Evolutionary conservation across 768 basidiomycete species (phyloP), one percentile per base, ranked within the genome.

Genomic region (Imleria badia): DNA sequence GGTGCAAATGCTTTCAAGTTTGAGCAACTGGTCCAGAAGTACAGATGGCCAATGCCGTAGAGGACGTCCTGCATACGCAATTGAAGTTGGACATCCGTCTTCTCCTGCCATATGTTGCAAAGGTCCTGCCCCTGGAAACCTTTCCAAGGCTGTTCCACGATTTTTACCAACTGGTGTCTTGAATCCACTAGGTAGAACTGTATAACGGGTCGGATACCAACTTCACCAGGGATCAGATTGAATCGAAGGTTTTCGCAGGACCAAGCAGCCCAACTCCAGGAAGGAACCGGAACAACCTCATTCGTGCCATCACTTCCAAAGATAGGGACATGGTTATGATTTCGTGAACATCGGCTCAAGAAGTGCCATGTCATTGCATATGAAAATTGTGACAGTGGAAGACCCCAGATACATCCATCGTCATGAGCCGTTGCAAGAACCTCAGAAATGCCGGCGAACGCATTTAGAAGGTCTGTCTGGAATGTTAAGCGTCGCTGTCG

Each of bases 381-480:
- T 6, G 61, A 58, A 58, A 62, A 62, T 4, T 35, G 29, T 1
- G 56, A 58, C 30, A 33, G 60, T 7, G 61, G 47, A 33, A 46
- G 60, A 9, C 60, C 60, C 60, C 60, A 62, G 33, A 52, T 6
- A 14, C 58, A 62, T 0, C 17, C 30, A 11, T 62, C 60, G 15
- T 48, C 30, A 20, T 62, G 61, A 20, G 52, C 3, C 11, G 35
- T 23, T 31, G 26, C 43, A 13, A 61, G 46, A 22, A 58, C 49
- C 13, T 59, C 47, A 9, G 61, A 46, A 7, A 62, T 23, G 4
- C 60, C 61, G 5, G 29, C 40, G 6, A 62, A 62, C 9, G 56
- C 60, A 10, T 62, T 58, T 19, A 62, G 12, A 1, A 62, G 17
- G 15, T 62, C 61, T n/a, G 60, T 58, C n/a, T 62, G 12, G 42